phyloP scores from a whole-genome alignment of 2,329 filamentous ascomycete species.

The Colletotrichum australisinense region DNA sequence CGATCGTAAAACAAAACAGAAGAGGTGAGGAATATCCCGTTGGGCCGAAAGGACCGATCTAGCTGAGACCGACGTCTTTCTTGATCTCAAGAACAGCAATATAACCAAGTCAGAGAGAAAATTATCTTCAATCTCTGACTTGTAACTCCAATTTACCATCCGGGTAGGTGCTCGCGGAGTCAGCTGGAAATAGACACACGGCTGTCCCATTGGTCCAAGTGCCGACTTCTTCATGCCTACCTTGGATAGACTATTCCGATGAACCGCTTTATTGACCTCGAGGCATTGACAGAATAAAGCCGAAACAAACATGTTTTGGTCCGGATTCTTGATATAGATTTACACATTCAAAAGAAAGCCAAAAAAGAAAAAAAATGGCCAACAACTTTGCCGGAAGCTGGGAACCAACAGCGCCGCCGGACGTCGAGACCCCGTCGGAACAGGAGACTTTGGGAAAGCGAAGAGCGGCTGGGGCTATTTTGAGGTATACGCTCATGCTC shows the following conservation, averaged over 20 bases:
- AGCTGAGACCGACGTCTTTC: background rate
- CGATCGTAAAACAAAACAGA: background rate
- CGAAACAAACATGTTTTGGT: background rate
- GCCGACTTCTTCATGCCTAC: background rate
- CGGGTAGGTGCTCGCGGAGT: too few relatives aligned
- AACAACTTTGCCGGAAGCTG: background rate
- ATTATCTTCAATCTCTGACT: background rate
- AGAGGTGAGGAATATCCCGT: background rate
- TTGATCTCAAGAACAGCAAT: background rate
- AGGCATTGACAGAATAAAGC: background rate
- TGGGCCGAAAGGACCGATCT: background rate
- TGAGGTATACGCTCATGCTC: background rate
- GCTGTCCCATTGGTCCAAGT: background rate
- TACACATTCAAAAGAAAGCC: background rate
- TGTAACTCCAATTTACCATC: too few relatives aligned
- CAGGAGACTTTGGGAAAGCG: background rate
- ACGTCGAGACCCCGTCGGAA: background rate
- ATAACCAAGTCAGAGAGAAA: too few relatives aligned
- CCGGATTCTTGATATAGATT: background rate
- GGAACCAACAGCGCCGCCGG: background rate
- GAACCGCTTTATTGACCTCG: background rate
- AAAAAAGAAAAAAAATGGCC: background rate
- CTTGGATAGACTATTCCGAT: background rate
- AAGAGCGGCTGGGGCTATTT: slow-evolving; percentile 1
- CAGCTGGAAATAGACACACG: background rate